These are phyloP conservation scores for Mortierella sp. DNA, from an alignment of 371 early-diverging fungal genomes.

Conservation along the genomic window DNA sequence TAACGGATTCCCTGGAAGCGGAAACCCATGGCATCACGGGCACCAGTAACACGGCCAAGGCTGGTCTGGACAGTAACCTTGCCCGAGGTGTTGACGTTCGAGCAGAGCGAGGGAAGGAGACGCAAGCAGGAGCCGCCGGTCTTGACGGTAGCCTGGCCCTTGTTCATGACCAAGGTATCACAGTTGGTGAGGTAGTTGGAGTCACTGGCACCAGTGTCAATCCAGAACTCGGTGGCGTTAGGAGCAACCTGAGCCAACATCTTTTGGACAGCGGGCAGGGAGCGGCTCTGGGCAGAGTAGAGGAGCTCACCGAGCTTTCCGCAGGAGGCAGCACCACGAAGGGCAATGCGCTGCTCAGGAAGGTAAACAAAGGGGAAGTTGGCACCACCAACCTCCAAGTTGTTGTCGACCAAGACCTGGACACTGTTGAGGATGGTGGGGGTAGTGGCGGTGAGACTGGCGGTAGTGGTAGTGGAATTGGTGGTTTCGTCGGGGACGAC, in stretches of 20 bases:
- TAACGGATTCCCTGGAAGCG: conserved; percentile 58
- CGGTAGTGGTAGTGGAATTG: conserved; percentile 12
- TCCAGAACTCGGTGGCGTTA: conserved; percentile 40
- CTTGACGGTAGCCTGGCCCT: conserved; percentile 42
- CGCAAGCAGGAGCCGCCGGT: conserved; percentile 47
- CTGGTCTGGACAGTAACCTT: conserved; percentile 45
- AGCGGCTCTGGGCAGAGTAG: conserved; percentile 46
- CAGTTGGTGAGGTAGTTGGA: conserved; percentile 36
- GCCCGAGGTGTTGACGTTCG: conserved; percentile 44
- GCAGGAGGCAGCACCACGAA: conserved; percentile 34
- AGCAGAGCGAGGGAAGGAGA: conserved; percentile 53
- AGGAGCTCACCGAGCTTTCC: conserved; percentile 45
- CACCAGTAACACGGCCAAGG: conserved; percentile 46
- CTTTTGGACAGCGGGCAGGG: conserved; percentile 39
- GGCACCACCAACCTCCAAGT: conserved; percentile 51
- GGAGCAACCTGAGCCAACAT: conserved; percentile 45
- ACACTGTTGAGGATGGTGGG: conserved; percentile 40
- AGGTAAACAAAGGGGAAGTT: conserved; percentile 50
- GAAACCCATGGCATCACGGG: conserved; percentile 51
- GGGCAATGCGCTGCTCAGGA: conserved; percentile 47
- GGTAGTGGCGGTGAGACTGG: not conserved
- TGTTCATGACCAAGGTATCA: conserved; percentile 46
- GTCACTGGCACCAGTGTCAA: conserved; percentile 51
- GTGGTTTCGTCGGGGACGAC: not conserved
- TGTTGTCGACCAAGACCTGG: conserved; percentile 54